These are phyloP conservation scores for Gossypium rotundifolium DNA, from an alignment of 345 rosid species.

Conservation along the genomic window DNA sequence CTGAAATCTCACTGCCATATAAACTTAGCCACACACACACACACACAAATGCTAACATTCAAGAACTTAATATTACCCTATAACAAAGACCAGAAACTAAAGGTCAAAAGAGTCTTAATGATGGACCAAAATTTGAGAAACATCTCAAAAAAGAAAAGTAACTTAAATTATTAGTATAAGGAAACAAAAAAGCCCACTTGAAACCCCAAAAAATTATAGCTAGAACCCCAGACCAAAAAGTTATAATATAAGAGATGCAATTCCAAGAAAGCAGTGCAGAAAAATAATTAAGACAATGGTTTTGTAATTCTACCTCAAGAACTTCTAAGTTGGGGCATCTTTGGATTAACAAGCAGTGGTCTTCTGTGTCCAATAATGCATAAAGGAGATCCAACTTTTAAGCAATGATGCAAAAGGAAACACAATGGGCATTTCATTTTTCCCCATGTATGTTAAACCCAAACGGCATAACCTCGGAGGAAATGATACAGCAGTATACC, in stretches of 20 bases:
- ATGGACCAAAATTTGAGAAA: background rate
- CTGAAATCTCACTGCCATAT: background rate
- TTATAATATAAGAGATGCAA: background rate
- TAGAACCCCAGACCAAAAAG: background rate
- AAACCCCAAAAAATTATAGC: background rate
- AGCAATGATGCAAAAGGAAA: conserved; percentile 74
- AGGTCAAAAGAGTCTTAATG: background rate
- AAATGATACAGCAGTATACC: conserved; percentile 39
- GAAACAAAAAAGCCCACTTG: background rate
- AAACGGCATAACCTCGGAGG: conserved; percentile 58
- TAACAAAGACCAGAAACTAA: background rate
- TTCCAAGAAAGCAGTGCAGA: background rate
- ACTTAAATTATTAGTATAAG: background rate
- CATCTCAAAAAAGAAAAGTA: background rate
- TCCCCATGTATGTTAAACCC: conserved; percentile 71
- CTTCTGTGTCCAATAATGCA: conserved; percentile 74
- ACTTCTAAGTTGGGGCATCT: conserved; percentile 81
- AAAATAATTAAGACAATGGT: background rate
- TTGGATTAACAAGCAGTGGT: conserved; percentile 71
- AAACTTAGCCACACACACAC: background rate
- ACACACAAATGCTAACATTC: background rate
- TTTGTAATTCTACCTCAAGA: conserved; percentile 62
- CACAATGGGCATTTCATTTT: conserved; percentile 63
- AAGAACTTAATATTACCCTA: background rate
- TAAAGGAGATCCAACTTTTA: conserved; percentile 83